Evolutionary conservation across 108 stramenopile species (phyloP).

Genomic region (Stephanodiscus triporus): DNA sequence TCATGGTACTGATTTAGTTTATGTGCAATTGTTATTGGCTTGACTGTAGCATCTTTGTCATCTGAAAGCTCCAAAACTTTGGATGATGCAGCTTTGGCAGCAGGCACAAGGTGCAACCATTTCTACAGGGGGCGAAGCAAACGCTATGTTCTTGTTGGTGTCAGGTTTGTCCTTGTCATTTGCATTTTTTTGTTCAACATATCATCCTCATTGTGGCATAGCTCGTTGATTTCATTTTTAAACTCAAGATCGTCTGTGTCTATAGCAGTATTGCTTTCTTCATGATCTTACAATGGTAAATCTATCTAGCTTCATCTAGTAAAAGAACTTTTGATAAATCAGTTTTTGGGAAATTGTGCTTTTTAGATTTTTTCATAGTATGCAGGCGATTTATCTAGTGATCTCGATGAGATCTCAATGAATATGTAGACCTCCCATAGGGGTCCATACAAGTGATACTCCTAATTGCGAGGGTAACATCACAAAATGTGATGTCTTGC

Average conservation of each 20-base stretch:
- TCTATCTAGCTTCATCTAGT: too few species aligned
- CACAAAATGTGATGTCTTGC: too few species aligned
- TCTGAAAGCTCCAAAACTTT: slow-evolving; percentile 17
- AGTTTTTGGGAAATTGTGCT: too few species aligned
- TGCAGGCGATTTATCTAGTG: too few species aligned
- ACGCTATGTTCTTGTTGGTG: slow-evolving; percentile 24
- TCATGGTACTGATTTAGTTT: slow-evolving; percentile 1
- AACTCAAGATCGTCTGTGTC: slow-evolving; percentile 51
- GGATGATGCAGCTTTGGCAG: slow-evolving; percentile 9
- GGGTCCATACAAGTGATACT: too few species aligned
- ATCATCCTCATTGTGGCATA: slow-evolving; percentile 68
- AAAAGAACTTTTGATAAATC: too few species aligned
- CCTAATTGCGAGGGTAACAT: too few species aligned
- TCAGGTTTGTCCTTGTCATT: slow-evolving; percentile 61
- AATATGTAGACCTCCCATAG: too few species aligned
- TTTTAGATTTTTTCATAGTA: too few species aligned
- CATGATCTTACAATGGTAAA: too few species aligned
- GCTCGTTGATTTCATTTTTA: slow-evolving; percentile 69
- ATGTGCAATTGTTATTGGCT: slow-evolving; percentile 22
- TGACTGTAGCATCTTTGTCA: slow-evolving; percentile 19
- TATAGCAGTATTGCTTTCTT: too few species aligned
- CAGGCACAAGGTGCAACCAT: neutral
- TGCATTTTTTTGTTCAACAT: slow-evolving; percentile 58
- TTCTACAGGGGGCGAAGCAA: neutral
- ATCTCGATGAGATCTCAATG: too few species aligned